Conservation (phyloP, 2,329 filamentous ascomycete species). For the Lachnellula arida region DNA sequence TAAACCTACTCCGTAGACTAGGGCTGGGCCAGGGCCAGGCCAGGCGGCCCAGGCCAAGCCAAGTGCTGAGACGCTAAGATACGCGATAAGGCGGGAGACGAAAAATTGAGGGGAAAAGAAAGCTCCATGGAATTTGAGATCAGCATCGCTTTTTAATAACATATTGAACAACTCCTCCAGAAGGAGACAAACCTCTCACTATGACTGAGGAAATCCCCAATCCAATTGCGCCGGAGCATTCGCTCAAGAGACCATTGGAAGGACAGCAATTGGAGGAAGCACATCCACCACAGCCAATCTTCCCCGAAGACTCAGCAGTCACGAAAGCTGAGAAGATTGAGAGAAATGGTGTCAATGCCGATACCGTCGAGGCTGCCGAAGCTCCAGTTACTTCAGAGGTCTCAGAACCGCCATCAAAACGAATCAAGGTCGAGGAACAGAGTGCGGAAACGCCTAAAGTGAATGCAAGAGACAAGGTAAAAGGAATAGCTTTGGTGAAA, state of each 20-base stretch:
- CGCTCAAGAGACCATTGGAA: conserved; percentile 26
- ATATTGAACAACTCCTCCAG: neutral
- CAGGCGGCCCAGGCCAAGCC: no score
- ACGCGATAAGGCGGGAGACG: conserved; percentile 1
- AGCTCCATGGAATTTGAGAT: neutral
- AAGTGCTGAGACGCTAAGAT: neutral
- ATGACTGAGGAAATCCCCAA: conserved; percentile 20
- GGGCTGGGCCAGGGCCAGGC: neutral
- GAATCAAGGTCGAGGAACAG: conserved; percentile 47
- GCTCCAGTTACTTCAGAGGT: conserved; percentile 14
- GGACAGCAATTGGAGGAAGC: conserved; percentile 15
- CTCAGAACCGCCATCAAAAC: conserved; percentile 50
- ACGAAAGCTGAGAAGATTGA: conserved; percentile 31
- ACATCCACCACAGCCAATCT: conserved; percentile 21
- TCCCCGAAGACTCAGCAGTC: conserved; percentile 27
- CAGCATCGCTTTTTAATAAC: neutral
- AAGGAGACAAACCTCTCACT: neutral
- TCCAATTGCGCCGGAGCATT: conserved; percentile 20
- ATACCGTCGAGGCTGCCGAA: conserved; percentile 26
- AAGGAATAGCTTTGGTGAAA: conserved; percentile 31
- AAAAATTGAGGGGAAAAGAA: conserved; percentile 14
- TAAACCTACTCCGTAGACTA: neutral
- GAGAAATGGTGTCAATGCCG: conserved; percentile 23
- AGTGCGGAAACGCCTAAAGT: conserved; percentile 2
- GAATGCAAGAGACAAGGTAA: conserved; percentile 26